Conservation (phyloP, 2,329 filamentous ascomycete genomes). For the Fulvia fulva region DNA sequence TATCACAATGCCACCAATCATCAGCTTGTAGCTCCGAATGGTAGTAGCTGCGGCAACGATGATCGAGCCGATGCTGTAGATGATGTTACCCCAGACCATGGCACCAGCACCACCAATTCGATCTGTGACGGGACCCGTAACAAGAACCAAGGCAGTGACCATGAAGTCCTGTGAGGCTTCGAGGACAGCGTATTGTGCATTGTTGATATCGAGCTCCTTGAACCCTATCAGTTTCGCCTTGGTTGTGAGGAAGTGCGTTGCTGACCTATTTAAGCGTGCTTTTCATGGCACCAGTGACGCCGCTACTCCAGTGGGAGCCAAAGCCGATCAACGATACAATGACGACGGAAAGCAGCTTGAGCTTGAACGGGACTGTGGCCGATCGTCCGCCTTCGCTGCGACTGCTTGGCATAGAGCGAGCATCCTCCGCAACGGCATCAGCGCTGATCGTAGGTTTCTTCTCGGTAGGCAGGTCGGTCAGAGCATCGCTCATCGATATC, state of each 20-base stretch:
- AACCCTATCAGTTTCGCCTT: background rate
- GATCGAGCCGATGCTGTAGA: conserved; percentile 57
- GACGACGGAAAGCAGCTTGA: conserved; percentile 44
- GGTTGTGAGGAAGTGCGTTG: background rate
- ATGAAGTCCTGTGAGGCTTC: conserved; percentile 62
- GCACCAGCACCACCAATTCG: conserved; percentile 56
- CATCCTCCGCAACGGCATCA: conserved; percentile 3
- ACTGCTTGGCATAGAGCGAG: conserved; percentile 1
- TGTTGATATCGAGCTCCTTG: conserved; percentile 53
- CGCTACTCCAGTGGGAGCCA: conserved; percentile 57
- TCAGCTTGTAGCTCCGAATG: conserved; percentile 55
- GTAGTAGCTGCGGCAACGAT: conserved; percentile 56
- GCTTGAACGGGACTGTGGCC: conserved; percentile 28
- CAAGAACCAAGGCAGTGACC: conserved; percentile 53
- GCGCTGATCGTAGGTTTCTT: background rate
- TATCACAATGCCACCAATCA: conserved; percentile 56
- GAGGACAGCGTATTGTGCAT: conserved; percentile 56
- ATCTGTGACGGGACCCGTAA: conserved; percentile 55
- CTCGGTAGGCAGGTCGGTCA: background rate
- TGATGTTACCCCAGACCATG: conserved; percentile 59
- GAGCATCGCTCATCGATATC: background rate
- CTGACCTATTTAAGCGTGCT: conserved; percentile 54
- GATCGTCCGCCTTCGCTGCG: conserved; percentile 12
- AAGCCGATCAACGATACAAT: conserved; percentile 56
- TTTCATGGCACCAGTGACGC: conserved; percentile 59